Base-by-base conservation (phyloP, 2,329 filamentous ascomycete genomes). In the Colletotrichum tropicicola region DNA sequence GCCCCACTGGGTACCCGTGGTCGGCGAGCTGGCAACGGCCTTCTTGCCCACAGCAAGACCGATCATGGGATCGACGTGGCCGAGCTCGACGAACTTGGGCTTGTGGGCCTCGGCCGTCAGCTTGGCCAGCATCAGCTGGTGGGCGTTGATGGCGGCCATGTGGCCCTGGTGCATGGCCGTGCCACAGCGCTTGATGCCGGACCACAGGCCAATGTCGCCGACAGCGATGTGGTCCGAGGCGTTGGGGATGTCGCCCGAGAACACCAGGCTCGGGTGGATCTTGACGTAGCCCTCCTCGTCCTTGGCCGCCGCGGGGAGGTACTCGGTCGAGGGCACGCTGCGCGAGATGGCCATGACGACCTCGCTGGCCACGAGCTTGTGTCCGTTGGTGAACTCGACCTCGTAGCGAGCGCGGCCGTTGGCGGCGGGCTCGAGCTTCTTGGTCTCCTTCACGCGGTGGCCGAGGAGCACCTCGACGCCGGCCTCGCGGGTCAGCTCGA, bases 121-220 rank as follows among this genome's bases (percentile, higher is more conserved):
- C 35, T 76, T 74, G 56, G 79, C 72, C 45, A 87, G 74, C 73
- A 92, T 87, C 23, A 82, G 78, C 76, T 91, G 86, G 77, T 92
- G 85, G 57, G 91, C 85, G 73, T 94, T 94, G 56, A 84, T 77
- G 6, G 88, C 91, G 3, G 86, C 86, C 66, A 85, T 82, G 71
- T 89, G 86, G 37, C 91, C 92, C 82, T 90, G 89, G 72, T 91
- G 87, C 85, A 94, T 92, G 32, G 92, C 92, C 15, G 83, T 87
- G 23, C 92, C 92, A 70, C 90, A 92, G 45, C 92, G 89, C 81
- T 93, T 94, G 79, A 95, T 93, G 44, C 91, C 92, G 0, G 89
- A 86, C 92, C 92, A 94, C 49, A 82, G 79, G 30, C 85, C 86
- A 15, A 92, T 80, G 73, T 95, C 92, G 15, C 92, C 92, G 23